Conservation (phyloP, 2,329 filamentous ascomycete species). For the Orbilia quercus region DNA sequence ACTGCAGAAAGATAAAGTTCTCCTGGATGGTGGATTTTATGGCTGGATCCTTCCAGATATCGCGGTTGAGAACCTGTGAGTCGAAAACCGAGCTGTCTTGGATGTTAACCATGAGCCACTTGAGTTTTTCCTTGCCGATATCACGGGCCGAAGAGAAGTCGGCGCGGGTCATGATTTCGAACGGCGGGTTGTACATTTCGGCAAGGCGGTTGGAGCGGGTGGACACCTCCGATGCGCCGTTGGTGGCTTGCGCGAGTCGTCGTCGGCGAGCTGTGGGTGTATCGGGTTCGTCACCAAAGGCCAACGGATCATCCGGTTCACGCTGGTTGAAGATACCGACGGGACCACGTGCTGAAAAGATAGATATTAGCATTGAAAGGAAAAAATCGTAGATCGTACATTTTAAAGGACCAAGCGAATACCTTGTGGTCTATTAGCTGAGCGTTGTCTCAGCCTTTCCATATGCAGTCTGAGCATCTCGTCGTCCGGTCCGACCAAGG, state of each 20-base stretch:
- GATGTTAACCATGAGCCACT: conserved; percentile 95
- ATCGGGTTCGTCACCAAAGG: conserved; percentile 66
- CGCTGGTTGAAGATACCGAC: conserved; percentile 77
- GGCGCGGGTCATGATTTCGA: conserved; percentile 83
- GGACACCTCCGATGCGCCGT: conserved; percentile 73
- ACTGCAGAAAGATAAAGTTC: conserved; percentile 96
- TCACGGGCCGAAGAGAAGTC: conserved; percentile 87
- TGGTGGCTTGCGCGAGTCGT: conserved; percentile 71
- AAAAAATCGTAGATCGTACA: background rate
- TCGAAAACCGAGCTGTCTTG: conserved; percentile 94
- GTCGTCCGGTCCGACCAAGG: conserved; percentile 78
- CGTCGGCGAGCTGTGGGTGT: conserved; percentile 65
- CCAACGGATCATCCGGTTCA: conserved; percentile 65
- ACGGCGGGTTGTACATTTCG: conserved; percentile 91
- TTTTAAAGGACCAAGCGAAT: background rate
- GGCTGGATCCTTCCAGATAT: conserved; percentile 90
- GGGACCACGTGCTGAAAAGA: conserved; percentile 31
- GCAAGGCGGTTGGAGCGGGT: conserved; percentile 82
- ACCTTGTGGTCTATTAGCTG: conserved; percentile 22
- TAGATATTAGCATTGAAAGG: conserved; percentile 1
- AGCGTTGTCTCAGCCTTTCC: conserved; percentile 23
- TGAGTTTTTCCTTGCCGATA: conserved; percentile 85
- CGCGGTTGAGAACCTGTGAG: conserved; percentile 91
- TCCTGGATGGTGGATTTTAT: conserved; percentile 84
- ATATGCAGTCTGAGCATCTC: conserved; percentile 59